phyloP scores from a whole-genome alignment of 2,329 filamentous ascomycete species.

The Amesomyces nigricolor region DNA sequence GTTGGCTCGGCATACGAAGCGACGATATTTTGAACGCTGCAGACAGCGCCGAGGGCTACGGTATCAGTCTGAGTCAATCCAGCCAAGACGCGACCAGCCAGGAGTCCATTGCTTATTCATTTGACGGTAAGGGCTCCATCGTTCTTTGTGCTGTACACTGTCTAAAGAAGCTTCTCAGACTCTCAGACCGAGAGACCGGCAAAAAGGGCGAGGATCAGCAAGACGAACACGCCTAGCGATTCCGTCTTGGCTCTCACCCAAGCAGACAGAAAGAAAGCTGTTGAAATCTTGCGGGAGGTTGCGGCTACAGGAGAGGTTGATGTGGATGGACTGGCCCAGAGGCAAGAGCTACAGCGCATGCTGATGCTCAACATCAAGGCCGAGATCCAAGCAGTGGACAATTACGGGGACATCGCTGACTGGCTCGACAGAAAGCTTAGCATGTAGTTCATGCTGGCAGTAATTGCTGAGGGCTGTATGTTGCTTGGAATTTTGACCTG shows the following conservation, averaged over 20 bases:
- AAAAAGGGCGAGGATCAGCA: slow-evolving; percentile 13
- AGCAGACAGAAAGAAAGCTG: slow-evolving; percentile 55
- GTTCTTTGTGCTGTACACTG: too few species aligned
- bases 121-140: slow-evolving; percentile 10
- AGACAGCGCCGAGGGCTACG: neutral
- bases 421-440: slow-evolving; percentile 43
- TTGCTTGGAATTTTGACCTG: too few species aligned
- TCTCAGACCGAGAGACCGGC: slow-evolving; percentile 10
- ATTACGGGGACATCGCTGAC: slow-evolving; percentile 42
- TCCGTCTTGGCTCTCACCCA: slow-evolving; percentile 38
- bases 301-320: slow-evolving; percentile 23
- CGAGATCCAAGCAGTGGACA: slow-evolving; percentile 68
- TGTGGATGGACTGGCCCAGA: slow-evolving; percentile 36
- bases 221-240: slow-evolving; percentile 9
- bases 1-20: slow-evolving; percentile 59
- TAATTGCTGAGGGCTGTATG: too few species aligned
- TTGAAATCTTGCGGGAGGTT: slow-evolving; percentile 45
- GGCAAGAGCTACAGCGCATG: slow-evolving; percentile 63
- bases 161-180: neutral
- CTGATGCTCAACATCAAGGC: slow-evolving; percentile 68
- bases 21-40: slow-evolving; percentile 32
- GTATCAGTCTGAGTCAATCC: slow-evolving; percentile 14
- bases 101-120: slow-evolving; percentile 10
- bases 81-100: slow-evolving; percentile 18
- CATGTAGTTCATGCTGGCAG: neutral